These are phyloP conservation scores for Daldinia decipiens DNA, from an alignment of 495 filamentous ascomycete genomes.

Conservation along the genomic window DNA sequence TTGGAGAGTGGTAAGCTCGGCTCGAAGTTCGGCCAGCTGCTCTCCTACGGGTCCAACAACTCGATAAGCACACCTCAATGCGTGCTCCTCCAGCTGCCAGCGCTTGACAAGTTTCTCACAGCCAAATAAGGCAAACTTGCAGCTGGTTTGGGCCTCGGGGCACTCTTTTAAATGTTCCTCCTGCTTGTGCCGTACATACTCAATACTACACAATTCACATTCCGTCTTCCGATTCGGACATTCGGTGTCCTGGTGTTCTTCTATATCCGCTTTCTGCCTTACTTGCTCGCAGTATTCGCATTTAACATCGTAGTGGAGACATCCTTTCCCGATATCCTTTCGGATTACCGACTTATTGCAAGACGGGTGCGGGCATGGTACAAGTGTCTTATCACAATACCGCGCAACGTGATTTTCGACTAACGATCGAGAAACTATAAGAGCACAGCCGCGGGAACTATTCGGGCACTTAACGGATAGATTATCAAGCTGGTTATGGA, in stretches of 20 bases:
- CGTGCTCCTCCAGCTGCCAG: conserved; percentile 44
- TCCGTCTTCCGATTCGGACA: conserved; percentile 50
- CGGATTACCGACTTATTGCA: conserved; percentile 56
- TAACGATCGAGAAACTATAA: conserved; percentile 70
- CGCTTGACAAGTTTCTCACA: conserved; percentile 45
- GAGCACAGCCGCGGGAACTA: conserved; percentile 67
- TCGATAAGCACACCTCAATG: conserved; percentile 46
- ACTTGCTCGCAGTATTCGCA: conserved; percentile 59
- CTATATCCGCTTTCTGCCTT: conserved; percentile 53
- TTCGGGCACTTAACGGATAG: conserved; percentile 79
- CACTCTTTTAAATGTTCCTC: conserved; percentile 57
- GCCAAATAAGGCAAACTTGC: conserved; percentile 56
- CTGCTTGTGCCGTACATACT: conserved; percentile 53
- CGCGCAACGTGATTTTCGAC: conserved; percentile 78
- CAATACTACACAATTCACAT: conserved; percentile 53
- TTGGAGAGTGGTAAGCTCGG: conserved; percentile 44
- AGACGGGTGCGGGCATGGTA: conserved; percentile 68
- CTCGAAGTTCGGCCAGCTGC: conserved; percentile 48
- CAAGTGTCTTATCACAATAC: conserved; percentile 73
- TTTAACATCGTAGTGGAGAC: conserved; percentile 57
- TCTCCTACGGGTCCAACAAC: conserved; percentile 51
- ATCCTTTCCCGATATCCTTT: conserved; percentile 53
- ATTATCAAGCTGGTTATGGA: conserved; percentile 75
- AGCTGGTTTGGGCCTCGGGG: conserved; percentile 49
- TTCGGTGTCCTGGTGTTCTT: conserved; percentile 52